These are phyloP conservation scores for Crithidia brevicula DNA, from an alignment of 208 protist genomes.

Conservation along the genomic window DNA sequence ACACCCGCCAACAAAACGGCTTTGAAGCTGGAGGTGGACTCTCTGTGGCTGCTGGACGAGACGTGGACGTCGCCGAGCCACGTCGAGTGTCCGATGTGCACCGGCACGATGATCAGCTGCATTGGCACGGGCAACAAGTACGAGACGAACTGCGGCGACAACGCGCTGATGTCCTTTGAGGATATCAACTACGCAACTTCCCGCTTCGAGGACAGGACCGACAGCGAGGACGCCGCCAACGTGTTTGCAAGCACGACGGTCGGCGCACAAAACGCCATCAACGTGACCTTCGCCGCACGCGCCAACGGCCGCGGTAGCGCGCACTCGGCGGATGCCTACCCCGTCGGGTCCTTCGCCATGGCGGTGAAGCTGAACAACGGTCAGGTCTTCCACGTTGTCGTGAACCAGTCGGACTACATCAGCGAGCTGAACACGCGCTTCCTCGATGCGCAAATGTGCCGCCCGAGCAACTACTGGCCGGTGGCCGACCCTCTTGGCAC, in stretches of 20 bases:
- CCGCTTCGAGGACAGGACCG: slow-evolving; percentile 22
- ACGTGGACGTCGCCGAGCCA: slow-evolving; percentile 63
- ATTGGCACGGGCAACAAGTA: slow-evolving; percentile 52
- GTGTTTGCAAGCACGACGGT: slow-evolving; percentile 52
- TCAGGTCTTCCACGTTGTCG: slow-evolving; percentile 49
- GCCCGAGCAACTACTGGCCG: slow-evolving; percentile 80
- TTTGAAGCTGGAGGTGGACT: slow-evolving; percentile 21
- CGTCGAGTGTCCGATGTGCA: slow-evolving; percentile 74
- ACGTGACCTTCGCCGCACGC: slow-evolving; percentile 64
- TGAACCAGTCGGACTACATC: slow-evolving; percentile 82
- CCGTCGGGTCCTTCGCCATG: slow-evolving; percentile 62
- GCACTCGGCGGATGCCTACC: slow-evolving; percentile 37
- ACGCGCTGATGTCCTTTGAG: slow-evolving; percentile 64
- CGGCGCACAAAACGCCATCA: slow-evolving; percentile 33
- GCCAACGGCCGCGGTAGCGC: slow-evolving; percentile 52
- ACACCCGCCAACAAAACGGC: slow-evolving; percentile 36
- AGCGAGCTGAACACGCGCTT: slow-evolving; percentile 68
- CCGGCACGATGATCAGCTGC: slow-evolving; percentile 59
- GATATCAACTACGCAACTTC: slow-evolving; percentile 31
- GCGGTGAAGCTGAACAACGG: slow-evolving; percentile 43
- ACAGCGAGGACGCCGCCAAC: slow-evolving; percentile 15
- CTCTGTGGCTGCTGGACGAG: slow-evolving; percentile 52
- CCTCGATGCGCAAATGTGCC: slow-evolving; percentile 51
- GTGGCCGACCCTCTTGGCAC: slow-evolving; percentile 74
- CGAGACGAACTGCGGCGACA: slow-evolving; percentile 57